phyloP scores from a whole-genome alignment of 352 stramenopile species.

The Phytopythium delawarense region DNA sequence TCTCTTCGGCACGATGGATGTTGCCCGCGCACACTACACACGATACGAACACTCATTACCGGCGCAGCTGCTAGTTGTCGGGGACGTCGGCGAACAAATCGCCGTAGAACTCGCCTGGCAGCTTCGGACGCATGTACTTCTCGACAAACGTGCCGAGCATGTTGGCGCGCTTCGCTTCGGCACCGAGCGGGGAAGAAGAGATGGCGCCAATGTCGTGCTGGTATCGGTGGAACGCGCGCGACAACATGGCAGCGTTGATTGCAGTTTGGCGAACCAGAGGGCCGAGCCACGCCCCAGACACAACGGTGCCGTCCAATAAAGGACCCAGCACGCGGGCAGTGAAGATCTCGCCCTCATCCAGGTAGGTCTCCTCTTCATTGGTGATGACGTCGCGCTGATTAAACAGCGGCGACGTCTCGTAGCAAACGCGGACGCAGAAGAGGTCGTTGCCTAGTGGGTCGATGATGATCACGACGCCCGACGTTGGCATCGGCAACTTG shows the following conservation, averaged over 20 bases:
- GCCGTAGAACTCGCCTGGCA: conserved; percentile 85
- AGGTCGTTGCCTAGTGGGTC: conserved; percentile 81
- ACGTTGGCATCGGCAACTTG: conserved; percentile 71
- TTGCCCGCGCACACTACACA: background rate
- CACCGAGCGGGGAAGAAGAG: conserved; percentile 50
- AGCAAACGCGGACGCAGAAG: conserved; percentile 78
- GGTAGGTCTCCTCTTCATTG: conserved; percentile 67
- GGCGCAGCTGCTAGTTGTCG: conserved; percentile 8
- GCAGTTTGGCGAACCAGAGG: conserved; percentile 80
- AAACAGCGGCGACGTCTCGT: conserved; percentile 77
- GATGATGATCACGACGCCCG: conserved; percentile 77
- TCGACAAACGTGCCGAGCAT: conserved; percentile 69
- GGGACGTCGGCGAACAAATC: conserved; percentile 66
- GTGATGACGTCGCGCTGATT: conserved; percentile 68
- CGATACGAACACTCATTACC: background rate
- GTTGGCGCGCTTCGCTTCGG: conserved; percentile 68
- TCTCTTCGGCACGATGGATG: background rate
- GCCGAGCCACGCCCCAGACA: conserved; percentile 77
- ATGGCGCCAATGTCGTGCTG: conserved; percentile 71
- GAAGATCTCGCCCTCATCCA: conserved; percentile 79
- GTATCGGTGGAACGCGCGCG: conserved; percentile 66
- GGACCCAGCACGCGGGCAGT: conserved; percentile 77
- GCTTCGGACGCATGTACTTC: conserved; percentile 78
- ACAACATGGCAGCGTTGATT: conserved; percentile 74
- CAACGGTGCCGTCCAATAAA: conserved; percentile 80